phyloP scores from a whole-genome alignment of 768 basidiomycete species.

The Chalciporus pseudorubinellus region DNA sequence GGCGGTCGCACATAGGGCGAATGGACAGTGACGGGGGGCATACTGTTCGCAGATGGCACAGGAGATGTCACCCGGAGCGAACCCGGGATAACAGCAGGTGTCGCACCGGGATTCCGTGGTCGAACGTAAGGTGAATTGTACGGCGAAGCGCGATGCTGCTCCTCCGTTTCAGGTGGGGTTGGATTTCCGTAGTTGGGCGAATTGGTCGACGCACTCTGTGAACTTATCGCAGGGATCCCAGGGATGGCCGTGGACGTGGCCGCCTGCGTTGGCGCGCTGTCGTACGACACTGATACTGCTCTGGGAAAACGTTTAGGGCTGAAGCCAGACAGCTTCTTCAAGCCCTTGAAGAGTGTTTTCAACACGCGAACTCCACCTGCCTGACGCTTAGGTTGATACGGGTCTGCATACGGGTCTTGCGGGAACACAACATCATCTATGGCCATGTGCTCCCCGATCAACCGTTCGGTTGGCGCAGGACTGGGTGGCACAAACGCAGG shows the following conservation, averaged over 20 bases:
- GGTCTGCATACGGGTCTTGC: constrained; percentile 1
- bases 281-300: not conserved
- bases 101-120: not conserved
- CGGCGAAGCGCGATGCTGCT: constrained; percentile 14
- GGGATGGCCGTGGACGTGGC: constrained; percentile 4
- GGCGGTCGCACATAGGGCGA: constrained; percentile 14
- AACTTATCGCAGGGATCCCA: not conserved
- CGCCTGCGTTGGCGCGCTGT: not conserved
- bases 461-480: constrained; percentile 16
- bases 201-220: constrained; percentile 8
- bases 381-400: constrained; percentile 9
- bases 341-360: constrained; percentile 32
- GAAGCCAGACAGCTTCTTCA: constrained; percentile 31
- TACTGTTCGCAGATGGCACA: not conserved
- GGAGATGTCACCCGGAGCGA: constrained; percentile 5
- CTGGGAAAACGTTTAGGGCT: constrained; percentile 7
- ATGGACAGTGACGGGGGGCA: not conserved
- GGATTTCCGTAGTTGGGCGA: constrained; percentile 19
- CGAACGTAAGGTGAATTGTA: constrained; percentile 18
- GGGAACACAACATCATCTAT: constrained; percentile 19
- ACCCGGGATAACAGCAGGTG: not conserved
- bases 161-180: constrained; percentile 17
- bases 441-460: constrained; percentile 30
- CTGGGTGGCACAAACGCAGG: constrained; percentile 16
- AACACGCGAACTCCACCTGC: constrained; percentile 17